Percentiles rank a stretch among this genome's conserved stretches.
Conservation (phyloP, 129 eudicot genomes). For the Arctium minus region DNA sequence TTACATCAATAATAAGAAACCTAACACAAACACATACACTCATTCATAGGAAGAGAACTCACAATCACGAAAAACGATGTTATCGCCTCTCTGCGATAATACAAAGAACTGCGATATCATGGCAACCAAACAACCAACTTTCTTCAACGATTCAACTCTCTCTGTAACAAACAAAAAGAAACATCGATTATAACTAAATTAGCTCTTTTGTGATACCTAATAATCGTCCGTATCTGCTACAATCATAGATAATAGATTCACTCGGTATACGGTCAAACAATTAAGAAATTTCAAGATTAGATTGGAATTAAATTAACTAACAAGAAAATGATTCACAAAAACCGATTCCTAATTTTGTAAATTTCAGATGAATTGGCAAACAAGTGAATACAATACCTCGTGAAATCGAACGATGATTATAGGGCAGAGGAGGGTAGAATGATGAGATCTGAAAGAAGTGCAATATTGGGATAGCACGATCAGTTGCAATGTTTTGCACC, state of each 20-base stretch:
- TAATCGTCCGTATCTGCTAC: background rate
- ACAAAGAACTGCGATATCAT: slow-evolving; percentile 96
- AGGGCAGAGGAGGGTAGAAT: background rate
- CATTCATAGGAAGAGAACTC: slow-evolving; percentile 22
- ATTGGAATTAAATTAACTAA: background rate
- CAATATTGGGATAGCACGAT: slow-evolving; percentile 11
- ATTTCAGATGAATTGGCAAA: background rate
- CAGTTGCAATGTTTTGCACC: slow-evolving; percentile 12
- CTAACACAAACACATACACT: background rate
- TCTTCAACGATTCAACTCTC: slow-evolving; percentile 9
- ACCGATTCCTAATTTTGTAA: background rate
- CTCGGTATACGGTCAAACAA: background rate
- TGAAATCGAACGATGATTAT: background rate
- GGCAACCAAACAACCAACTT: background rate
- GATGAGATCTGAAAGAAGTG: slow-evolving; percentile 22
- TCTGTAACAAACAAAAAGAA: slow-evolving; percentile 13
- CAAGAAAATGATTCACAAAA: slow-evolving; percentile 6
- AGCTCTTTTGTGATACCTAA: background rate
- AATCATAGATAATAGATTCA: background rate
- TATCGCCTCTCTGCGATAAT: slow-evolving; percentile 92
- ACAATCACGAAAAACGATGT: slow-evolving; percentile 88
- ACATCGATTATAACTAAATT: slow-evolving; percentile 3
- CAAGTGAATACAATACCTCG: background rate
- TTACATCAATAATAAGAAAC: background rate
- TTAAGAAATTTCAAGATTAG: background rate